Evolutionary conservation across 257 asterid species (phyloP), one percentile per base, ranked within the genome.

Genomic region (Linaria vulgaris): DNA sequence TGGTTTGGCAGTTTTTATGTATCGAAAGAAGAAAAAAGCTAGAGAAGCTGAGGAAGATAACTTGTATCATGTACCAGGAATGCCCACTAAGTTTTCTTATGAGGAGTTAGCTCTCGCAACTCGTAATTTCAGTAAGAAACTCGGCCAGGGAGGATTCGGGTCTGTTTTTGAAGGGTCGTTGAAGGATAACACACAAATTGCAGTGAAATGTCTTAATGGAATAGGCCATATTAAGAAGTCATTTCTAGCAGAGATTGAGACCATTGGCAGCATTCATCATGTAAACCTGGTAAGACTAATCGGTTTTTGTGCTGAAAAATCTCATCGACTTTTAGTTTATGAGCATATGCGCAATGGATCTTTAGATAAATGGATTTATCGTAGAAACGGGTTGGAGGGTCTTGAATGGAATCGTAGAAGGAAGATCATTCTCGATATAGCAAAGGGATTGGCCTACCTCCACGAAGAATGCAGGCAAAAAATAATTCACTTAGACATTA

Each of bases 401-500:
- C 72, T 68, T 12, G 60, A 41, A 0, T 76, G 78, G 75, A 63
- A 25, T 20, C 0, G 3, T 9, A 45, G 72, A 25, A 53, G 56
- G 41, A 72, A 17, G 44, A 68, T 72, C 30, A 68, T 76, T 23
- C 64, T 63, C 10, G 75, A 72, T 8, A 49, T 72, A 20, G 78
- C 72, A 22, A 72, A 64, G 23, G 78, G 81, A 1, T 64, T 72
- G 39, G 44, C 74, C 57, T 76, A 76, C 66, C 77, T 76, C 48
- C 81, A 76, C 31, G 75, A 76, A 63, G 81, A 72, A 1, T 76
- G 81, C 58, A 57, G 72, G 55, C 72, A 71, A 37, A 76, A 59
- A 41, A 76, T 76, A 10, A 61, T 76, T 45, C 81, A 76, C 69
- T 22, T 72, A 17, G 78, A 76, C 72, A 71, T 71, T 45, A 70